Percentiles rank a stretch among this genome's conserved stretches.
phyloP scores from a whole-genome alignment of 78 protist species.

The Dictyostelium capitatum region DNA sequence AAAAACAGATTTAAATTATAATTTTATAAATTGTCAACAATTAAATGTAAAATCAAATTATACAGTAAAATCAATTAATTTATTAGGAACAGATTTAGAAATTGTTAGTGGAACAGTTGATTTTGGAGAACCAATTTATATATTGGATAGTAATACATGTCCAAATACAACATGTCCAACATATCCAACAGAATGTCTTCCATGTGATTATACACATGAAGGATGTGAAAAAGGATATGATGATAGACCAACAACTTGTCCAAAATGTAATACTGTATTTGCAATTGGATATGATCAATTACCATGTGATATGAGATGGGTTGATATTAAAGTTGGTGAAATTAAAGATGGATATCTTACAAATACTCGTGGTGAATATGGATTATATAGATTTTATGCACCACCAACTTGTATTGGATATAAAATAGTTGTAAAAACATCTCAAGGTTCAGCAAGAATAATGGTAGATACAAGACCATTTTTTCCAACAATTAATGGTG shows the following conservation, averaged over 20 bases:
- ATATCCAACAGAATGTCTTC: constrained; percentile 34
- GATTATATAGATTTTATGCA: constrained; percentile 35
- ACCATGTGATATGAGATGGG: background rate
- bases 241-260: background rate
- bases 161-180: constrained; percentile 22
- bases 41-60: constrained; percentile 13
- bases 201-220: constrained; percentile 58
- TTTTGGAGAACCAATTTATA: constrained; percentile 42
- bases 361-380: background rate
- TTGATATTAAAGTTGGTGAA: background rate
- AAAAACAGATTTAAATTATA: no score
- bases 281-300: background rate
- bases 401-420: constrained; percentile 20
- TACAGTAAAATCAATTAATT: constrained; percentile 23
- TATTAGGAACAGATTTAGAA: constrained; percentile 28
- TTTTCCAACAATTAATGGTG: background rate
- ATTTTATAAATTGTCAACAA: constrained; percentile 1
- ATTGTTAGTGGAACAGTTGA: background rate
- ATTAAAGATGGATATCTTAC: background rate
- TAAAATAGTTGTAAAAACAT: background rate
- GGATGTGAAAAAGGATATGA: constrained; percentile 55
- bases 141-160: constrained; percentile 47
- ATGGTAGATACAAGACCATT: background rate
- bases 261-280: background rate
- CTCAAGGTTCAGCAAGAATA: background rate